Conservation (phyloP, 2,329 filamentous ascomycete species). For the Podosphaera fusca region DNA sequence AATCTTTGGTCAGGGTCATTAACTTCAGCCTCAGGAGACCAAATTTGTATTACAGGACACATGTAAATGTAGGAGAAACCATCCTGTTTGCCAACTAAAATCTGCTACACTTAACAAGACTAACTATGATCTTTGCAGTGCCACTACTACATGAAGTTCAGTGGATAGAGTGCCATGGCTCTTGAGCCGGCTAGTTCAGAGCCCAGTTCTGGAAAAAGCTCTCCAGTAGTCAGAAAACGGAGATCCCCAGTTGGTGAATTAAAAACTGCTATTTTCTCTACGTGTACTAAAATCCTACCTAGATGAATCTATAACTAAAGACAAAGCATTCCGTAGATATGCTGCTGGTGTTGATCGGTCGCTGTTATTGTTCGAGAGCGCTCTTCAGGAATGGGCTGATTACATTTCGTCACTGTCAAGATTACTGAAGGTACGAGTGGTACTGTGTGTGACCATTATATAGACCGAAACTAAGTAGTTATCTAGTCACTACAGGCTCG, state of each 20-base stretch:
- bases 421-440: conserved; percentile 49
- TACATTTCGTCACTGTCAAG: conserved; percentile 93
- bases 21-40: no score
- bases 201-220: conserved; percentile 58
- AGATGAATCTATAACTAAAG: conserved; percentile 34
- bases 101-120: neutral
- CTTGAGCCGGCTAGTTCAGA: conserved; percentile 31
- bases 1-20: no score
- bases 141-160: neutral
- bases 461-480: conserved; percentile 10
- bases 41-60: no score
- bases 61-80: neutral
- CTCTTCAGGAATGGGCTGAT: conserved; percentile 95
- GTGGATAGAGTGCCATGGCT: conserved; percentile 25
- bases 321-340: conserved; percentile 66
- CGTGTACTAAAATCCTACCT: neutral
- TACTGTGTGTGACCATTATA: neutral
- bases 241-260: conserved; percentile 60
- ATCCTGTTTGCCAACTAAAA: neutral
- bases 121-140: neutral
- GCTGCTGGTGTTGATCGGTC: conserved; percentile 70
- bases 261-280: conserved; percentile 2
- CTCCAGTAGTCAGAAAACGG: conserved; percentile 53
- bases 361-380: conserved; percentile 72
- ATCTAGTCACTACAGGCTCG: conserved; percentile 70